A percentile compares a stretch with the other conserved stretches of the same genome.
Conservation (phyloP, 805 yeast species). For the Wickerhamiella sergipiensis region DNA sequence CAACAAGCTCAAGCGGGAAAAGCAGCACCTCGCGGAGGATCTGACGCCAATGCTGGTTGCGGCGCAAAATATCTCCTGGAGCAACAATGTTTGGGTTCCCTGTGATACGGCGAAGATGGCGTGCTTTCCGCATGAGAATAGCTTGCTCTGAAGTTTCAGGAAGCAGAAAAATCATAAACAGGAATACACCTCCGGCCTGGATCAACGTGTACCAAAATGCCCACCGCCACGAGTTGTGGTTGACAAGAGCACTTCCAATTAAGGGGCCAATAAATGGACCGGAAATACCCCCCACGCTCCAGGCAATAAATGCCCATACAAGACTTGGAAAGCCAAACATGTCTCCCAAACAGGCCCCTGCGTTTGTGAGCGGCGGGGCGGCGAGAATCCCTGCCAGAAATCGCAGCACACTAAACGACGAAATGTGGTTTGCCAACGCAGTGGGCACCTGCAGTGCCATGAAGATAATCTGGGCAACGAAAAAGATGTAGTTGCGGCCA, state of each 20-base stretch:
- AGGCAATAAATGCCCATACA: conserved; percentile 35
- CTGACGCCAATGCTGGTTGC: not conserved
- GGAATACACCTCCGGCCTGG: conserved; percentile 25
- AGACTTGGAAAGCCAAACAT: conserved; percentile 29
- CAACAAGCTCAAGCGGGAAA: conserved; percentile 33
- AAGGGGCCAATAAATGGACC: conserved; percentile 48
- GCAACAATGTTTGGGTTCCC: conserved; percentile 9
- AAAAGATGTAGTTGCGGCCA: conserved; percentile 38
- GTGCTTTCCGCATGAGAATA: conserved; percentile 36
- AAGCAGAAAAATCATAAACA: conserved; percentile 28
- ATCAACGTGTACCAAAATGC: conserved; percentile 39
- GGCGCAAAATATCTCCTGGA: conserved; percentile 10
- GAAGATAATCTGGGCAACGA: conserved; percentile 34
- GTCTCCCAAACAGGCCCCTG: conserved; percentile 45
- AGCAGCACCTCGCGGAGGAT: conserved; percentile 12
- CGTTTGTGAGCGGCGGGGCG: conserved; percentile 43
- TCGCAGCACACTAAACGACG: conserved; percentile 36
- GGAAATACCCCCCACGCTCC: conserved; percentile 41
- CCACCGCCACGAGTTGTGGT: conserved; percentile 39
- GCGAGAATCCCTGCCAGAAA: conserved; percentile 44
- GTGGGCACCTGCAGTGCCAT: conserved; percentile 42
- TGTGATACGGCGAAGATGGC: conserved; percentile 35
- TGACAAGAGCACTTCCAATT: conserved; percentile 38
- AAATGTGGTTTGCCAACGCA: conserved; percentile 38
- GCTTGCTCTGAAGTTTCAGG: conserved; percentile 39